phyloP scores from a whole-genome alignment of 2,329 filamentous ascomycete species.

The Apiospora marii region DNA sequence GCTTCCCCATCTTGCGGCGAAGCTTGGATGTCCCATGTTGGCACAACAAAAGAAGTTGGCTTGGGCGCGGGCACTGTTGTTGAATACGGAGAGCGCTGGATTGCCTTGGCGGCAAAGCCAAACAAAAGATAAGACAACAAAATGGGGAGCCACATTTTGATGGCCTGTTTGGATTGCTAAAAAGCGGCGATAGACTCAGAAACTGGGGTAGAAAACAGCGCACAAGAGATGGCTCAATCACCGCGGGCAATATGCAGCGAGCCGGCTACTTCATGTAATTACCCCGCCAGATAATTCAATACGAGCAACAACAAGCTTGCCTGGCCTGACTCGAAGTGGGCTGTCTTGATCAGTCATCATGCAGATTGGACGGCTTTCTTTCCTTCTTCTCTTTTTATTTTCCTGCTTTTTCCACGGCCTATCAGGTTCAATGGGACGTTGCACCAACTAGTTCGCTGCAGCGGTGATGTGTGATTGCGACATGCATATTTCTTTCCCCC shows the following conservation, averaged over 20 bases:
- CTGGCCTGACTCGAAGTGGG: neutral
- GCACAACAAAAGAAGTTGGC: slow-evolving; percentile 40
- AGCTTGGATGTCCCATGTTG: slow-evolving; percentile 59
- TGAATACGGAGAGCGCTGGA: neutral
- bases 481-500: slow-evolving; percentile 14
- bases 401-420: neutral
- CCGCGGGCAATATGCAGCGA: neutral
- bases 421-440: neutral
- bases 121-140: neutral
- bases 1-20: slow-evolving; percentile 46
- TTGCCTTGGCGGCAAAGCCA: neutral
- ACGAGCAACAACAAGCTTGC: neutral
- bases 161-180: neutral
- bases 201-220: too few relatives aligned
- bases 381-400: neutral
- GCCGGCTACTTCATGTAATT: neutral
- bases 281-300: neutral
- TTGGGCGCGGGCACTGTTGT: neutral
- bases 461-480: neutral
- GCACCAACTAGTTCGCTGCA: neutral
- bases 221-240: neutral
- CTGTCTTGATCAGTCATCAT: neutral
- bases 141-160: neutral
- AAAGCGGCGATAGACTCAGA: neutral
- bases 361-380: neutral